Evolutionary conservation across 2,329 filamentous ascomycete genomes (phyloP).

Genomic region (Cytospora paraplurivora): DNA sequence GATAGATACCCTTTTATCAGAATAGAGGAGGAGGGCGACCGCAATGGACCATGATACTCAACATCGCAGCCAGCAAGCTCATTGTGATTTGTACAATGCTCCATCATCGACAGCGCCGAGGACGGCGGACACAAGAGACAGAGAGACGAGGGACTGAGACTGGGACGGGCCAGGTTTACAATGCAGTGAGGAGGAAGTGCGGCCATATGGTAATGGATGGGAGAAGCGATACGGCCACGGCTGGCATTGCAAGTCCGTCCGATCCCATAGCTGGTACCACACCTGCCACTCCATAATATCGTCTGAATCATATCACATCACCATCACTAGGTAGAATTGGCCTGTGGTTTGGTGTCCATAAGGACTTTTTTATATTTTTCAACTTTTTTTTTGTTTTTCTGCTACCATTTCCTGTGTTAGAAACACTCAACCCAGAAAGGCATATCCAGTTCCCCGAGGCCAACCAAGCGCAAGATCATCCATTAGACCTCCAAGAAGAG

Average conservation of each 20-base stretch:
- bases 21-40: neutral
- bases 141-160: neutral
- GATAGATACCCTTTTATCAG: neutral
- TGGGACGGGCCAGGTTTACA: neutral
- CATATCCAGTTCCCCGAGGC: neutral
- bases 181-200: neutral
- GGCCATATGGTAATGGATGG: too few relatives aligned
- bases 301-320: neutral
- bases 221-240: too few relatives aligned
- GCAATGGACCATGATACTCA: neutral
- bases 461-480: neutral
- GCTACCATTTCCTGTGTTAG: neutral
- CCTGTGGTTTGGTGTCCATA: conserved; percentile 1
- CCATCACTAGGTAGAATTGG: neutral
- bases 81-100: neutral
- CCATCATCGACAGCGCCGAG: neutral
- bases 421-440: conserved; percentile 9
- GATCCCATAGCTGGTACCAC: neutral
- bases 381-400: neutral
- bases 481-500: neutral
- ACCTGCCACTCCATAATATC: neutral
- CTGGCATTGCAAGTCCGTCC: too few relatives aligned
- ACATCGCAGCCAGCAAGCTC: neutral
- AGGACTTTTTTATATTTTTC: conserved; percentile 3
- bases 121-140: neutral